Base-by-base conservation (phyloP, 73 alveolate genomes). In the Chromera velia region DNA sequence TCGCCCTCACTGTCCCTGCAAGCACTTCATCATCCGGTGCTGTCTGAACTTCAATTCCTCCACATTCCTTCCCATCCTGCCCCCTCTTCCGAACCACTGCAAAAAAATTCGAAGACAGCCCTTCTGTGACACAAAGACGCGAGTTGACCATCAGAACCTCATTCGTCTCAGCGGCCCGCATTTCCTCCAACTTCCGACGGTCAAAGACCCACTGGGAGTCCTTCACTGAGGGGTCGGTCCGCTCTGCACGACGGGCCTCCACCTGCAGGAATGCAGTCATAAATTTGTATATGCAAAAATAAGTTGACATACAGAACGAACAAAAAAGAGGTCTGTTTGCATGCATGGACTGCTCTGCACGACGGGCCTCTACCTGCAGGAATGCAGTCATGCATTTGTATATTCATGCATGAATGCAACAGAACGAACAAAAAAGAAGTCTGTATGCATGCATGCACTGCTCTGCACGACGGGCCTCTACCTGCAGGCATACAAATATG, bases 141-240 rank as follows among this genome's bases (percentile, higher is more conserved):
- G 10, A 65, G 29, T 72, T 67, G 45, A 34, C 45, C 78, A 72
- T 72, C 4, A 72, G 28, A 65, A 72, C 68, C 48, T 72, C 78
- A 26, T 72, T 72, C n/a, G 40, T 48, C 24, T 45, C 63, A 18
- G 63, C 63, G 0, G 32, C 45, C 40, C 28, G 66, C 19, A 72
- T 72, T 40, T 72, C 78, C n/a, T 72, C 78, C 34, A 72, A 40
- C 9, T 72, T 65, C 68, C 40, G 66, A 0, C 78, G 66, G 68
- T 72, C 78, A 34, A 34, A 34, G 26, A 72, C 78, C 78, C 78
- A 72, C 78, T 72, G 78, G 28, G 28, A 65, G 28, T 72, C 78
- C 28, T 72, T 72, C 68, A 72, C 67, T 0, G 78, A 34, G n/a
- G 78, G 78, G 28, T 72, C 40, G 78, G 68, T 72, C 34, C 78